Evolutionary conservation across 2,329 filamentous ascomycete genomes (phyloP).

Genomic region (Laburnicola sp.): DNA sequence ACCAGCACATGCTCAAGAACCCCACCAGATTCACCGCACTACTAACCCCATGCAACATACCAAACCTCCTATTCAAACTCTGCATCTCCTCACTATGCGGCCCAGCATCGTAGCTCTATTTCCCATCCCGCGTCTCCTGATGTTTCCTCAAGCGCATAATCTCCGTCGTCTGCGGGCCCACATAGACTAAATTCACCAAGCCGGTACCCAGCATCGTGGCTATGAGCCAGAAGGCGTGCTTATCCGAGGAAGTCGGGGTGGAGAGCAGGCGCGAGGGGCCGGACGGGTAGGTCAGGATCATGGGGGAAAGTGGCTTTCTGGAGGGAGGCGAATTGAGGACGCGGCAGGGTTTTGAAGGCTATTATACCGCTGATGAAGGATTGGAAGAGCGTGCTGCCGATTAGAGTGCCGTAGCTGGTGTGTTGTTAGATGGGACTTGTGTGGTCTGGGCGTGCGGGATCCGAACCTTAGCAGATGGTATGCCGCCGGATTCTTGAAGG

Average conservation of each 20-base stretch:
- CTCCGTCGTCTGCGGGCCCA: constrained; percentile 75
- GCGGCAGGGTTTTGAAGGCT: constrained; percentile 74
- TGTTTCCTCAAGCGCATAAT: constrained; percentile 75
- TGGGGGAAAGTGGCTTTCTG: constrained; percentile 75
- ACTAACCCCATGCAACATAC: constrained; percentile 77
- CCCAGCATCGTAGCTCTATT: constrained; percentile 76
- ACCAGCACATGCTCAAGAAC: constrained; percentile 70
- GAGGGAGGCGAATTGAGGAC: constrained; percentile 77
- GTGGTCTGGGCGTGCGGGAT: not conserved
- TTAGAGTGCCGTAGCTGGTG: constrained; percentile 78
- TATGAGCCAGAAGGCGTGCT: constrained; percentile 58
- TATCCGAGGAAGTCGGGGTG: constrained; percentile 17
- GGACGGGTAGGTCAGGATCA: constrained; percentile 77
- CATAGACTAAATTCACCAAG: constrained; percentile 67
- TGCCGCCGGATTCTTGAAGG: constrained; percentile 65
- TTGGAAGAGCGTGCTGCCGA: constrained; percentile 87
- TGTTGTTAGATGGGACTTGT: constrained; percentile 17
- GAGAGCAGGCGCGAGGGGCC: constrained; percentile 17
- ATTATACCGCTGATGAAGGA: constrained; percentile 75
- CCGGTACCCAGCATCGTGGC: constrained; percentile 71
- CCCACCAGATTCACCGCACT: constrained; percentile 76
- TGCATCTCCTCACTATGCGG: constrained; percentile 86
- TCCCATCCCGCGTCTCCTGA: constrained; percentile 88
- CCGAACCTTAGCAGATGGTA: constrained; percentile 75
- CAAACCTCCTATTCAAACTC: constrained; percentile 59